These are phyloP conservation scores for Euphorbia pulcherrima DNA, from an alignment of 345 rosid species.

Conservation along the genomic window DNA sequence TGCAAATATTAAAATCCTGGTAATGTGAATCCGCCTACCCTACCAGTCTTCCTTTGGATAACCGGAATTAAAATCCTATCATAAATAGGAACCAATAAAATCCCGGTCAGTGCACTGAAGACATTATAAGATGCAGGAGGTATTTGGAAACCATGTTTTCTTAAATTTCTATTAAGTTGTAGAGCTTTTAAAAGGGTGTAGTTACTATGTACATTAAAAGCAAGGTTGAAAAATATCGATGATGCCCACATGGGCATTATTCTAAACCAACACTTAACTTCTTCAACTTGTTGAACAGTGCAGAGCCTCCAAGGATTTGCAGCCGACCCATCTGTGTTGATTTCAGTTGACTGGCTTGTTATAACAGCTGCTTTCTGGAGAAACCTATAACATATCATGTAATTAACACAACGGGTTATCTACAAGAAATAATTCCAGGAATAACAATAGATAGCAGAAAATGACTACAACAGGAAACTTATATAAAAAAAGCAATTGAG, in stretches of 20 bases:
- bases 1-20: conserved; percentile 17
- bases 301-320: conserved; percentile 55
- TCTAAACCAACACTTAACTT: conserved; percentile 52
- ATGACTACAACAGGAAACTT: too few relatives aligned
- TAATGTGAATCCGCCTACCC: conserved; percentile 36
- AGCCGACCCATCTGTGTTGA: conserved; percentile 46
- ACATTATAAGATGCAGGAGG: conserved; percentile 52
- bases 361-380: conserved; percentile 61
- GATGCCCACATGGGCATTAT: conserved; percentile 61
- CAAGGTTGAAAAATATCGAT: conserved; percentile 39
- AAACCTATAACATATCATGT: too few relatives aligned
- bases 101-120: conserved; percentile 47
- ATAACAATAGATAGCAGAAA: too few relatives aligned
- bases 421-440: too few relatives aligned
- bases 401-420: too few relatives aligned
- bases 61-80: conserved; percentile 45
- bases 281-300: conserved; percentile 65
- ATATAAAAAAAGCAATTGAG: too few relatives aligned
- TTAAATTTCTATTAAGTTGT: conserved; percentile 45
- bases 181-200: conserved; percentile 56
- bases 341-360: conserved; percentile 32
- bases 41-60: conserved; percentile 37
- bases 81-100: conserved; percentile 49
- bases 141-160: conserved; percentile 33
- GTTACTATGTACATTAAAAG: conserved; percentile 45